phyloP scores from a whole-genome alignment of 495 filamentous ascomycete species.

The Penicillium parvum region DNA sequence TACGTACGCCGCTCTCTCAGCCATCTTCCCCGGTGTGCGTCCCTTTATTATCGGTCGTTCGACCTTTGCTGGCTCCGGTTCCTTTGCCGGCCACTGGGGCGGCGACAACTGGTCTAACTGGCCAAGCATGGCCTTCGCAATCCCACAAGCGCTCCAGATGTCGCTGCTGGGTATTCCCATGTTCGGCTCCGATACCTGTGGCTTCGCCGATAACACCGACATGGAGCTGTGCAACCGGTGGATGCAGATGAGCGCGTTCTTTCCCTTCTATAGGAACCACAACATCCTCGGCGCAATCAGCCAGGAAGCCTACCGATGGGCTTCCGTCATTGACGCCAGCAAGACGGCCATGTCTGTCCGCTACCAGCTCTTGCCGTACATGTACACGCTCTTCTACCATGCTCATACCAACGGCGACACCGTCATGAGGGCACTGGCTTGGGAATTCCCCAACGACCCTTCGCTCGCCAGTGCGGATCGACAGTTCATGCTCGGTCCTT shows the following conservation, averaged over 20 bases:
- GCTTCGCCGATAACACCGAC: constrained; percentile 57
- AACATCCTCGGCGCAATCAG: constrained; percentile 51
- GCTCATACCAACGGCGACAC: constrained; percentile 58
- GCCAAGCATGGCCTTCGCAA: constrained; percentile 60
- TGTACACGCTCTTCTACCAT: constrained; percentile 65
- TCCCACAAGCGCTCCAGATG: constrained; percentile 69
- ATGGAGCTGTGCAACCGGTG: not conserved
- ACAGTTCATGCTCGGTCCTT: constrained; percentile 65
- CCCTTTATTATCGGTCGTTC: constrained; percentile 76
- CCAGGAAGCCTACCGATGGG: constrained; percentile 69
- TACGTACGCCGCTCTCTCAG: constrained; percentile 8
- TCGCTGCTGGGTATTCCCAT: constrained; percentile 75
- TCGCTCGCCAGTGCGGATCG: constrained; percentile 54
- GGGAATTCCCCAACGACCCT: constrained; percentile 69
- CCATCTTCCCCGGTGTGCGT: constrained; percentile 30
- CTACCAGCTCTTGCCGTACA: constrained; percentile 58
- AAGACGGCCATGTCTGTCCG: constrained; percentile 60
- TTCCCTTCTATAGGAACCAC: constrained; percentile 21
- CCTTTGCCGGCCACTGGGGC: constrained; percentile 68
- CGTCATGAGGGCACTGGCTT: constrained; percentile 65
- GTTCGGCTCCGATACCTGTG: constrained; percentile 72
- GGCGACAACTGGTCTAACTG: constrained; percentile 30
- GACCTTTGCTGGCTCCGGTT: constrained; percentile 67
- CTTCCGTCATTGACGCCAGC: constrained; percentile 53
- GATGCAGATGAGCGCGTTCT: not conserved